Evolutionary conservation across 768 basidiomycete genomes (phyloP).

Genomic region (Podaxis sp.): DNA sequence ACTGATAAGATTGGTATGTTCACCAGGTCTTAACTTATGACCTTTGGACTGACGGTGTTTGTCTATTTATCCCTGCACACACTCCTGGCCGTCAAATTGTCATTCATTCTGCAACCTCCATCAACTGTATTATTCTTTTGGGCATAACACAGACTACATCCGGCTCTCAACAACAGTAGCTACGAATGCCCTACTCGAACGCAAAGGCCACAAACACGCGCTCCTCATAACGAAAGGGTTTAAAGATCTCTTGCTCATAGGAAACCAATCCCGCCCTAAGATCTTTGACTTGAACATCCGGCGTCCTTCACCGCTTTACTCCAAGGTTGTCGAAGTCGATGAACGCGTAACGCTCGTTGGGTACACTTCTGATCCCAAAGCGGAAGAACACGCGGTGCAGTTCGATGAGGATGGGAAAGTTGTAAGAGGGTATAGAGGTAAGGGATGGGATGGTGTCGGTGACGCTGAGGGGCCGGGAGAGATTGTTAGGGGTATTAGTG

Average conservation of each 20-base stretch:
- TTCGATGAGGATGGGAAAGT: slow-evolving; percentile 74
- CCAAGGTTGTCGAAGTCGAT: slow-evolving; percentile 69
- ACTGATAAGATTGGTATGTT: slow-evolving; percentile 77
- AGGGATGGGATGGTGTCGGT: slow-evolving; percentile 68
- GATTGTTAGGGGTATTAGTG: slow-evolving; percentile 77
- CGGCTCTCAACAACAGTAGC: slow-evolving; percentile 92
- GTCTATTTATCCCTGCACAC: neutral
- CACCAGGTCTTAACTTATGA: neutral
- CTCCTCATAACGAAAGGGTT: slow-evolving; percentile 90
- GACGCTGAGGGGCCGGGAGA: slow-evolving; percentile 77
- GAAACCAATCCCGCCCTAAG: slow-evolving; percentile 90
- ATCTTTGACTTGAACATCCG: slow-evolving; percentile 95
- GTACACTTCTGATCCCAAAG: slow-evolving; percentile 84
- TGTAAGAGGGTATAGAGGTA: slow-evolving; percentile 64
- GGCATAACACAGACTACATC: slow-evolving; percentile 64
- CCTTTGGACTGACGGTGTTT: neutral
- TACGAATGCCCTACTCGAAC: slow-evolving; percentile 92
- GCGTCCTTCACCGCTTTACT: slow-evolving; percentile 72
- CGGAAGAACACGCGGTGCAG: slow-evolving; percentile 69
- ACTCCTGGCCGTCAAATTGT: no score
- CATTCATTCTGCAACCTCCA: no score
- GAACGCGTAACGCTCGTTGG: slow-evolving; percentile 95
- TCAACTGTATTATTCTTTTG: neutral
- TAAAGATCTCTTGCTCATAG: slow-evolving; percentile 87
- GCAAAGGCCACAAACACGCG: slow-evolving; percentile 90